Evolutionary conservation across 2,329 filamentous ascomycete genomes (phyloP), one percentile per base, ranked within the genome.

Genomic region (Aureobasidium pullulans): DNA sequence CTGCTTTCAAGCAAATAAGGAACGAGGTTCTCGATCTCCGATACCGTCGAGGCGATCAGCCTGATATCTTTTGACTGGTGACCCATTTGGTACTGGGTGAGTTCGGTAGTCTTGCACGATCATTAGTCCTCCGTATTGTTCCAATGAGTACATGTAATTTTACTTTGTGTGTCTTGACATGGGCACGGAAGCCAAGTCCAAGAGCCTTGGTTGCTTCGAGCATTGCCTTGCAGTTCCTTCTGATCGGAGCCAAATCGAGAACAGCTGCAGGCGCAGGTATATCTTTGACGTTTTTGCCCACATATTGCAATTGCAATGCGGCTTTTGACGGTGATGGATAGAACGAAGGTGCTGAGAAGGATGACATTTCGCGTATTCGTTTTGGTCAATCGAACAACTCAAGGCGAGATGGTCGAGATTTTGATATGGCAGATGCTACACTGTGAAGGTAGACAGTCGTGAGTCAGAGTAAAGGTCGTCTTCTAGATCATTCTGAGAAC

Each of bases 161-260:
- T 72, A 86, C 87, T 77, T 94, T 94, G 71, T 94, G 89, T 23
- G 88, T 91, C 74, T 94, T 94, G 61, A 93, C 84, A 70, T 94
- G 89, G 1, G 87, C 85, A 61, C 89, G 78, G 76, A 90, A 93
- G 6, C 79, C 80, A 28, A 92, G 77, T 0, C 79, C 76, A 13
- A 92, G 73, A 52, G 74, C 73, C 42, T 79, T 70, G 13, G 81
- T 80, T 0, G 87, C 82, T 11, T 84, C 76, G 6, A 90, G 80
- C 87, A 94, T 92, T 37, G 82, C 77, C 62, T 77, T 72, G 71
- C 89, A 93, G 67, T 93, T 90, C 50, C 79, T 75, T 58, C 81
- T 76, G 28, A 90, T 74, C 43, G 86, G 84, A 3, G 84, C 83
- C 10, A 84, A 71, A 69, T 93, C 88, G 13, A 93, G 73, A 42